phyloP scores from a whole-genome alignment of 176 grass and related monocot species.

The Guadua angustifolia region DNA sequence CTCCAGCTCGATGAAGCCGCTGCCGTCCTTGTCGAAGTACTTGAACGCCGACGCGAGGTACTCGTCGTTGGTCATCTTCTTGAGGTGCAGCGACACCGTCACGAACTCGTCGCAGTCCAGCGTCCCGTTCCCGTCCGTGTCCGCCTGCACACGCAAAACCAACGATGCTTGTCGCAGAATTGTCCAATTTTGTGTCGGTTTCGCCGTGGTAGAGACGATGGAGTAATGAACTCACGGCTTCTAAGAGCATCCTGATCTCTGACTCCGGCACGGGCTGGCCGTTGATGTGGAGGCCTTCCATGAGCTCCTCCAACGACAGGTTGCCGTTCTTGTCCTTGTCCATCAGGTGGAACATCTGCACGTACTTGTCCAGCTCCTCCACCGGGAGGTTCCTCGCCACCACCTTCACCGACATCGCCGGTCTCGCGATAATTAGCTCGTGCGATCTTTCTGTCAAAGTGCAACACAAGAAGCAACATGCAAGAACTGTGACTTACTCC shows the following conservation, averaged over 20 bases:
- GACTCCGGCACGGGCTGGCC: conserved; percentile 62
- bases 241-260: conserved; percentile 80
- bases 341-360: conserved; percentile 87
- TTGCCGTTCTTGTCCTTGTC: conserved; percentile 86
- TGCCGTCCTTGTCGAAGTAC: conserved; percentile 88
- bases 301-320: conserved; percentile 79
- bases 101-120: conserved; percentile 93
- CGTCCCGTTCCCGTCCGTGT: conserved; percentile 79
- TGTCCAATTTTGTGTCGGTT: too few relatives aligned
- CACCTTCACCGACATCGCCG: conserved; percentile 44
- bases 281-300: conserved; percentile 70
- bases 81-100: conserved; percentile 83
- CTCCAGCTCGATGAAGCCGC: conserved; percentile 80
- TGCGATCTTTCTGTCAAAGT: background rate
- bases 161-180: too few relatives aligned
- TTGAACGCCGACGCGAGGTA: conserved; percentile 74
- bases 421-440: background rate
- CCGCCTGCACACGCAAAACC: conserved; percentile 51
- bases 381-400: conserved; percentile 72
- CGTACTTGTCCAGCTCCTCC: conserved; percentile 76
- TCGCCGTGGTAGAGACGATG: background rate
- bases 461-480: background rate
- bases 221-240: conserved; percentile 54
- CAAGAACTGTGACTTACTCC: conserved; percentile 29
- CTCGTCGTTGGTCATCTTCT: conserved; percentile 83